These are phyloP conservation scores for Alnus rubra DNA, from an alignment of 306 rosid genomes.

Conservation along the genomic window DNA sequence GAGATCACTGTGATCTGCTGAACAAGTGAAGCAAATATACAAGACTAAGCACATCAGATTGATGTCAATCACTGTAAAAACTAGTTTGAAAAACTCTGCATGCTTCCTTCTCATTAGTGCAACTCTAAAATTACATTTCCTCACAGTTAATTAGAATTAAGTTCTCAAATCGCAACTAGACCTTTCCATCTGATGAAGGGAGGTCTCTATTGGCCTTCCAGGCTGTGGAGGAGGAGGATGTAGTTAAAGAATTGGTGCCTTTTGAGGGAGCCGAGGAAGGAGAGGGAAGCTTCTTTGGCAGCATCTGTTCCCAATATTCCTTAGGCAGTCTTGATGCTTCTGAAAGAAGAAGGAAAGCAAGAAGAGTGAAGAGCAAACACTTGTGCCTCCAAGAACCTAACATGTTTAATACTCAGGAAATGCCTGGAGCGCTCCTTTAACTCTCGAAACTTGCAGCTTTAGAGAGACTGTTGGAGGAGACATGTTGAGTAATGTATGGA, in stretches of 20 bases:
- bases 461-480: constrained; percentile 49
- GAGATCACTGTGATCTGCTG: constrained; percentile 21
- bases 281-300: constrained; percentile 86
- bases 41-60: constrained; percentile 23
- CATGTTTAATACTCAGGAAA: constrained; percentile 35
- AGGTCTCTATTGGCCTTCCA: constrained; percentile 29
- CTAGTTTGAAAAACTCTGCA: constrained; percentile 17
- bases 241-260: constrained; percentile 62
- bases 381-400: constrained; percentile 51
- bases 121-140: not conserved
- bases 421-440: constrained; percentile 17
- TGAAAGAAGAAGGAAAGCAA: constrained; percentile 49
- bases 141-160: not conserved
- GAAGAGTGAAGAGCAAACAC: constrained; percentile 53
- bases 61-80: not conserved
- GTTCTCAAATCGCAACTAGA: not conserved
- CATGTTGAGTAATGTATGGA: constrained; percentile 76
- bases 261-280: constrained; percentile 86
- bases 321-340: constrained; percentile 70
- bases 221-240: constrained; percentile 48
- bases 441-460: constrained; percentile 48
- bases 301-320: constrained; percentile 70
- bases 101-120: constrained; percentile 28
- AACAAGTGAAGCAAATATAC: constrained; percentile 39
- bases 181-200: constrained; percentile 57